phyloP scores from a whole-genome alignment of 2,329 filamentous ascomycete species.

The Aspergillus sp. region DNA sequence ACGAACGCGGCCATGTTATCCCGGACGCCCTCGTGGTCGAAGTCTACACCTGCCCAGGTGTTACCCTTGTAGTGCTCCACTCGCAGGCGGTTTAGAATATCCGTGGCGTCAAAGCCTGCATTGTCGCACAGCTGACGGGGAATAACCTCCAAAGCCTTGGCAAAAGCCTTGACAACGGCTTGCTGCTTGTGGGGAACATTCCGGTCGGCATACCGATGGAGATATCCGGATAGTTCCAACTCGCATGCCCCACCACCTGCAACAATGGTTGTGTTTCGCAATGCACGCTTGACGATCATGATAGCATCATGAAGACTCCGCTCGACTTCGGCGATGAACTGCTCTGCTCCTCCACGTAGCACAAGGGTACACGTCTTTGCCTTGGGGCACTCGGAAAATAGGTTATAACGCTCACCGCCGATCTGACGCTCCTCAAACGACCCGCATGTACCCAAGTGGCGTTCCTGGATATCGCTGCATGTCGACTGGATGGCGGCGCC shows the following conservation, averaged over 20 bases:
- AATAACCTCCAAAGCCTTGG: conserved; percentile 95
- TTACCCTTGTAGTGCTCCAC: conserved; percentile 95
- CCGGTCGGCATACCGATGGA: conserved; percentile 90
- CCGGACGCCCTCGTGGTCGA: conserved; percentile 84
- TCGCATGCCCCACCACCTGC: conserved; percentile 92
- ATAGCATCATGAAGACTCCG: conserved; percentile 97
- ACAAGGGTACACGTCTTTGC: conserved; percentile 97
- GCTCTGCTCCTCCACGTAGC: conserved; percentile 92
- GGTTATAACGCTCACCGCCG: conserved; percentile 95
- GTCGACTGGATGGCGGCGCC: conserved; percentile 92
- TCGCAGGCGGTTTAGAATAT: conserved; percentile 93
- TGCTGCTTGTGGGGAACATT: conserved; percentile 95
- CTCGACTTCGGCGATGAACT: conserved; percentile 99
- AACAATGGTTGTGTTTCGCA: conserved; percentile 92
- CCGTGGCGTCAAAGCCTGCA: conserved; percentile 95
- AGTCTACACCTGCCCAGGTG: conserved; percentile 95
- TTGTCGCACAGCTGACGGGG: conserved; percentile 98
- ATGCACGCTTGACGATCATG: conserved; percentile 99
- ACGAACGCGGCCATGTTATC: conserved; percentile 97
- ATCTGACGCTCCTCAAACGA: conserved; percentile 95
- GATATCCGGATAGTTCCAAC: conserved; percentile 95
- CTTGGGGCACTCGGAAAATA: conserved; percentile 93
- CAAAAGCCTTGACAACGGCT: conserved; percentile 95
- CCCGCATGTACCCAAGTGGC: conserved; percentile 90
- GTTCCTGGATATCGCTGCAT: conserved; percentile 88